A percentile compares a stretch with the other conserved stretches of the same genome.
Evolutionary conservation across 1,284 basidiomycete genomes (phyloP).

Genomic region (Ganoderma lucidum): DNA sequence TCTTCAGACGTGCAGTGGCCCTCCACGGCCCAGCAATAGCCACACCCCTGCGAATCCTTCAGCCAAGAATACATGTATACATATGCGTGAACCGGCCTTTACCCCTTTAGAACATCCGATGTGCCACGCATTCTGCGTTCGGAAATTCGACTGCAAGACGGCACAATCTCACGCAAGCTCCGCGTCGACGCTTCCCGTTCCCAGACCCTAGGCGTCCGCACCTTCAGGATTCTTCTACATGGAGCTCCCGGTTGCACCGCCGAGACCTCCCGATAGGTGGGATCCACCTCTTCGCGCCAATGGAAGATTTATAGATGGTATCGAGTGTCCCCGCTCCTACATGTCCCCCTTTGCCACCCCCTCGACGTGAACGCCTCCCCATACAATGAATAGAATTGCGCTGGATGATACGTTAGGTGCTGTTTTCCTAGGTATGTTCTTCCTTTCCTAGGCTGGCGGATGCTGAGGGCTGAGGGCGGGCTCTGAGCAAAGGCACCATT

Average conservation of each 20-base stretch:
- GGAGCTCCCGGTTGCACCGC: constrained; percentile 18
- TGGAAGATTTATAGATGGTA: constrained; percentile 22
- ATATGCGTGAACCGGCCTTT: neutral
- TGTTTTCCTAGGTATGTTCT: constrained; percentile 27
- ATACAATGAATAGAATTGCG: constrained; percentile 19
- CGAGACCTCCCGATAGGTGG: constrained; percentile 18
- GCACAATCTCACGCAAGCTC: constrained; percentile 22
- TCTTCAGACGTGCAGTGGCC: neutral
- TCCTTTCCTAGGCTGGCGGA: neutral
- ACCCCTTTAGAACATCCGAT: neutral
- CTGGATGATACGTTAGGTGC: constrained; percentile 32
- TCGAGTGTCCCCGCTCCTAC: neutral
- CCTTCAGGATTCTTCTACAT: constrained; percentile 14
- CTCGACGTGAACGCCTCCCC: neutral
- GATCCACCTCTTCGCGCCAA: constrained; percentile 3
- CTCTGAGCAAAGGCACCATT: constrained; percentile 19
- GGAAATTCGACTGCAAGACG: neutral
- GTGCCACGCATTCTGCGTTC: neutral
- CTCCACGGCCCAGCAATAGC: neutral
- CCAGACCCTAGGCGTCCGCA: constrained; percentile 18
- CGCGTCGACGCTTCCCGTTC: constrained; percentile 22
- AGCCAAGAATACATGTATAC: neutral
- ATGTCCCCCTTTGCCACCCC: constrained; percentile 1
- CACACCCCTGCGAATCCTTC: constrained; percentile 9
- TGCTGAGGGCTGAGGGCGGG: neutral